A percentile compares a stretch with the other conserved stretches of the same genome.
These are phyloP conservation scores for Dioszegia crocea DNA, from an alignment of 768 basidiomycete genomes.

Conservation along the genomic window DNA sequence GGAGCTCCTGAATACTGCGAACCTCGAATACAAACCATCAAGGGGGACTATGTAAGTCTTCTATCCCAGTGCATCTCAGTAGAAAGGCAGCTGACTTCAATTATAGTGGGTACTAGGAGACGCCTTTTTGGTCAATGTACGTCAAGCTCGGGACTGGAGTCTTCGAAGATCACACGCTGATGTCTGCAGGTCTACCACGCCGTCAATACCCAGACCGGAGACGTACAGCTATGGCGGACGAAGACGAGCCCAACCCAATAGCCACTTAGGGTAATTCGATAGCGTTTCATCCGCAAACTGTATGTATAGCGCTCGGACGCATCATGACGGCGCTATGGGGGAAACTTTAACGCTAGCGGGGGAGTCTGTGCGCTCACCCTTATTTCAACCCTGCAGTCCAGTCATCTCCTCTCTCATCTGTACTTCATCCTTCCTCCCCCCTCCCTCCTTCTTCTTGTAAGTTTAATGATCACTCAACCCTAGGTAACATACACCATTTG, in stretches of 20 bases:
- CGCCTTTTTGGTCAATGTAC: slow-evolving; percentile 8
- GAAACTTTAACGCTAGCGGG: neutral
- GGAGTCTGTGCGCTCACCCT: neutral
- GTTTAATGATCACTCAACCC: neutral
- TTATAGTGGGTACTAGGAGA: slow-evolving; percentile 2
- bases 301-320: neutral
- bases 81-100: neutral
- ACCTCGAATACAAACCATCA: neutral
- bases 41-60: neutral
- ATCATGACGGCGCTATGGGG: neutral
- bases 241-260: no score
- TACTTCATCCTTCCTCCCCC: slow-evolving; percentile 1
- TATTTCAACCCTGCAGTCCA: neutral
- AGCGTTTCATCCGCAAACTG: neutral
- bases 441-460: neutral
- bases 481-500: neutral
- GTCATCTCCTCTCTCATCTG: neutral
- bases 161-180: neutral
- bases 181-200: slow-evolving; percentile 4
- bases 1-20: neutral
- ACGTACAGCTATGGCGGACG: slow-evolving; percentile 2
- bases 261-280: neutral
- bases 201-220: slow-evolving; percentile 8
- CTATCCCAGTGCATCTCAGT: no score
- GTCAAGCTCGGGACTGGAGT: neutral